Conservation (phyloP, 2,329 filamentous ascomycete species). For the Fusarium citri region DNA sequence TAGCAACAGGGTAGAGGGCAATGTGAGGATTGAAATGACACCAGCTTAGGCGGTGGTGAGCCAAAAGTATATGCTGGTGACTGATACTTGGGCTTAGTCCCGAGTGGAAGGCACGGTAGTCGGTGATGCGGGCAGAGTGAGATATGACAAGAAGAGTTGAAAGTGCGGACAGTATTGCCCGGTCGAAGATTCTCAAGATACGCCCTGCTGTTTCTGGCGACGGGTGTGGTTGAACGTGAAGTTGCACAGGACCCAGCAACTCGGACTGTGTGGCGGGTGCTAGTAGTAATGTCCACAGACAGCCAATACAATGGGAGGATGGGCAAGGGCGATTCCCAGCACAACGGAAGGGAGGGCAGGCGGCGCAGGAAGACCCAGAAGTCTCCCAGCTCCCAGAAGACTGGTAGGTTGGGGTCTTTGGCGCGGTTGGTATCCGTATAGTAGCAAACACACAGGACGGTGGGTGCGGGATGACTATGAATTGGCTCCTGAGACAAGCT, state of each 20-base stretch:
- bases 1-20: constrained; percentile 10
- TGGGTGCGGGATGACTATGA: constrained; percentile 22
- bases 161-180: not conserved
- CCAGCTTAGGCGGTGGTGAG: constrained; percentile 25
- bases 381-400: constrained; percentile 35
- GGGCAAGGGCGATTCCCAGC: constrained; percentile 42
- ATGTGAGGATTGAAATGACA: not conserved
- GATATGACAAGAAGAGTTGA: constrained; percentile 20
- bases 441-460: constrained; percentile 16
- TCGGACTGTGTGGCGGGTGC: constrained; percentile 41
- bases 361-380: constrained; percentile 33
- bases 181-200: constrained; percentile 9
- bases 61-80: constrained; percentile 37
- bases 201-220: constrained; percentile 15
- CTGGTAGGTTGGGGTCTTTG: constrained; percentile 30
- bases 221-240: constrained; percentile 26
- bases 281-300: constrained; percentile 21
- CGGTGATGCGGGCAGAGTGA: constrained; percentile 17
- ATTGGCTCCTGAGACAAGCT: constrained; percentile 19
- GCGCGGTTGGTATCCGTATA: not conserved
- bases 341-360: constrained; percentile 43
- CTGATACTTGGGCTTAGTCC: constrained; percentile 32
- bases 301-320: constrained; percentile 30
- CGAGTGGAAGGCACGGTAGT: constrained; percentile 36
- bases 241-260: constrained; percentile 22